These are phyloP conservation scores for Circinella umbellata DNA, from an alignment of 371 early-diverging fungal species.

Conservation along the genomic window DNA sequence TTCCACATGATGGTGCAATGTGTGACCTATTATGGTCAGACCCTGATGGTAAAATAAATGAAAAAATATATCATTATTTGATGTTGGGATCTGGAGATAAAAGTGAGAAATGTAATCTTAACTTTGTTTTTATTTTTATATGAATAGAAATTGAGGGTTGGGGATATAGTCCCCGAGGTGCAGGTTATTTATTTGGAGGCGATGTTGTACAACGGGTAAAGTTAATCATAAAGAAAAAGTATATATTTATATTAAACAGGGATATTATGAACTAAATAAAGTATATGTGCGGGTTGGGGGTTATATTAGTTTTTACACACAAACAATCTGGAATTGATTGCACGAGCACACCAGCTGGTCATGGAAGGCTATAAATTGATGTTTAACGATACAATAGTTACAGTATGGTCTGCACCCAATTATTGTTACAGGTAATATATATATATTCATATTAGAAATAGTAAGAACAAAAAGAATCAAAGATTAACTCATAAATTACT, in stretches of 20 bases:
- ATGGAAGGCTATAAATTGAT: constrained; percentile 98
- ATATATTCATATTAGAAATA: not conserved
- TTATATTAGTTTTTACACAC: constrained; percentile 75
- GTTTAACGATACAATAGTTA: constrained; percentile 96
- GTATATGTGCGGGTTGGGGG: no score
- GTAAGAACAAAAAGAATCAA: not conserved
- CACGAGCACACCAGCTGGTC: constrained; percentile 98
- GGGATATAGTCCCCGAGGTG: constrained; percentile 98
- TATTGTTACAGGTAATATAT: constrained; percentile 88
- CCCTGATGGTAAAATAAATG: constrained; percentile 80
- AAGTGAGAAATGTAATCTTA: not conserved
- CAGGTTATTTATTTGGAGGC: constrained; percentile 98
- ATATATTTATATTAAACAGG: no score
- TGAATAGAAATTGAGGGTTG: constrained; percentile 69
- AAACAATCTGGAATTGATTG: constrained; percentile 93
- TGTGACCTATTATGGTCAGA: constrained; percentile 99
- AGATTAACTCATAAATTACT: not conserved
- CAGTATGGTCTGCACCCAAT: constrained; percentile 99
- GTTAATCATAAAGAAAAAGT: not conserved
- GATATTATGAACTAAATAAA: no score
- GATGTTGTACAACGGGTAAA: constrained; percentile 84
- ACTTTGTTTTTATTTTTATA: not conserved
- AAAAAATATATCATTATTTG: not conserved
- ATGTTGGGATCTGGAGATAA: not conserved
- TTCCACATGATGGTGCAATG: constrained; percentile 99